Evolutionary conservation across 1,139 yeast genomes (phyloP).

Genomic region (Geotrichum phurueaensis): DNA sequence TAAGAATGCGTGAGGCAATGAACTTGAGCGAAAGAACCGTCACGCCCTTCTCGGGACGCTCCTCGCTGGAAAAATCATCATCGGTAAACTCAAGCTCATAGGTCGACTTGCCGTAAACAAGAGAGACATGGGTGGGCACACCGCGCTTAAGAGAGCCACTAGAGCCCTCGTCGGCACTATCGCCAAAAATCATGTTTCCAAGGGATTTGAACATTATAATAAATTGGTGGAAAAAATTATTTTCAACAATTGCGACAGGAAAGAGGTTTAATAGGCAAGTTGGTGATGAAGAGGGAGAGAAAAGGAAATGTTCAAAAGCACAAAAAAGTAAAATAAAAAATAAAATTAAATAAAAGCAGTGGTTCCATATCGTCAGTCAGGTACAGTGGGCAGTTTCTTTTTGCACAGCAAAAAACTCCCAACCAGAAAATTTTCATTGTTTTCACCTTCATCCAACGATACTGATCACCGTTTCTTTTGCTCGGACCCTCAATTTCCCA

Average conservation of each 20-base stretch:
- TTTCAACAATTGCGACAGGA: not conserved
- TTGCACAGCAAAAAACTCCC: slow-evolving; percentile 4
- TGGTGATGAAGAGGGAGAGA: not conserved
- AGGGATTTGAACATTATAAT: slow-evolving; percentile 12
- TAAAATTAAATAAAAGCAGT: too few species aligned
- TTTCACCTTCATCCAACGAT: not conserved
- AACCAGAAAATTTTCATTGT: not conserved
- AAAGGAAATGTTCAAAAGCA: not conserved
- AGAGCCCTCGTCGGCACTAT: not conserved
- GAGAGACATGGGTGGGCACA: slow-evolving; percentile 5
- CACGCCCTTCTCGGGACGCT: slow-evolving; percentile 14
- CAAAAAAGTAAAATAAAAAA: not conserved
- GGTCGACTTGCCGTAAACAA: slow-evolving; percentile 13
- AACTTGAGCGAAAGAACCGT: slow-evolving; percentile 17
- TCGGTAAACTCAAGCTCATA: slow-evolving; percentile 14
- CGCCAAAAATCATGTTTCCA: slow-evolving; percentile 13
- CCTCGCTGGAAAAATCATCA: slow-evolving; percentile 17
- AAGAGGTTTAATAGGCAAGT: not conserved
- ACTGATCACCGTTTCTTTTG: too few species aligned
- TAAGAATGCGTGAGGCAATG: slow-evolving; percentile 10
- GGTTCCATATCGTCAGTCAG: not conserved
- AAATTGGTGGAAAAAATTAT: too few species aligned
- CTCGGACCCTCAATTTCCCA: too few species aligned
- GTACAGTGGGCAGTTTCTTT: not conserved
- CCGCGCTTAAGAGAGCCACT: slow-evolving; percentile 1